phyloP scores from a whole-genome alignment of 83 land plant species.

The Isoetes engelmannii region DNA sequence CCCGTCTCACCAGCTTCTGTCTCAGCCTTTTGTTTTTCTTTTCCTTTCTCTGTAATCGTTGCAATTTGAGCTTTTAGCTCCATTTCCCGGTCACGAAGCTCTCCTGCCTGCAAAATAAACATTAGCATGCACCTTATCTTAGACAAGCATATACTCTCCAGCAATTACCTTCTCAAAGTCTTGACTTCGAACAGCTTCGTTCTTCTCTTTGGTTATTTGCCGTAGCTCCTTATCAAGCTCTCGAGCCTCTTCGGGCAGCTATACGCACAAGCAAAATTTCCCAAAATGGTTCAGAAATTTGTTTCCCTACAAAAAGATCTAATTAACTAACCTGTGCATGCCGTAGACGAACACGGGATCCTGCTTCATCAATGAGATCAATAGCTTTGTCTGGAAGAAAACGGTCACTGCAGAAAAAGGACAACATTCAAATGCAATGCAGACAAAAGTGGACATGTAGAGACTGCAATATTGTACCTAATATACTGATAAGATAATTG shows the following conservation, averaged over 20 bases:
- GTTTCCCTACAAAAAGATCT: neutral
- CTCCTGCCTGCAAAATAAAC: slow-evolving; percentile 60
- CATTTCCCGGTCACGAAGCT: slow-evolving; percentile 76
- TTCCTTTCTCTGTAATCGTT: slow-evolving; percentile 57
- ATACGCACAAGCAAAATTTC: slow-evolving; percentile 7
- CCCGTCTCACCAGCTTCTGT: slow-evolving; percentile 64
- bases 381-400: slow-evolving; percentile 92
- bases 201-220: slow-evolving; percentile 67
- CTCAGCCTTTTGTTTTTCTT: slow-evolving; percentile 78
- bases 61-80: slow-evolving; percentile 76
- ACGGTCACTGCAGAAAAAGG: slow-evolving; percentile 58
- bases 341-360: slow-evolving; percentile 80
- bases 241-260: slow-evolving; percentile 81
- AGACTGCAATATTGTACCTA: slow-evolving; percentile 37
- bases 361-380: slow-evolving; percentile 93
- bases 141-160: neutral
- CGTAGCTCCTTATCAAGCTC: slow-evolving; percentile 87
- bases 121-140: neutral
- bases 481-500: slow-evolving; percentile 82
- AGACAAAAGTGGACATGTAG: neutral
- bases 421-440: slow-evolving; percentile 4
- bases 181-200: slow-evolving; percentile 77
- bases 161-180: slow-evolving; percentile 77
- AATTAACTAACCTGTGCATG: slow-evolving; percentile 58
- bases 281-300: neutral